Percentiles rank a stretch among this genome's conserved stretches.
These are phyloP conservation scores for Cucumis hystrix DNA, from an alignment of 306 rosid species.

Conservation along the genomic window DNA sequence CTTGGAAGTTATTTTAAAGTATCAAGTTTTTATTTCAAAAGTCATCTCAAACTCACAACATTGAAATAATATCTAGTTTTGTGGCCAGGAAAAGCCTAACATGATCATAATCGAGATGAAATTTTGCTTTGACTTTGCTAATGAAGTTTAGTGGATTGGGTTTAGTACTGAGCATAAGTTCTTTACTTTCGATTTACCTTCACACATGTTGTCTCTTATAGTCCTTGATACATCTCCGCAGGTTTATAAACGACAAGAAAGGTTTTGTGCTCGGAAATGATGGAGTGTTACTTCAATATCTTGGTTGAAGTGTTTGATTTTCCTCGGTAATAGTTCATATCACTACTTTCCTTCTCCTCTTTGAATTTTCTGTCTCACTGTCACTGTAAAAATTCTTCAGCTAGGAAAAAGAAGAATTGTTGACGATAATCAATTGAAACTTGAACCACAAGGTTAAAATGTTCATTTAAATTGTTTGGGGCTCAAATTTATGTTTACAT, in stretches of 20 bases:
- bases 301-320: conserved; percentile 41
- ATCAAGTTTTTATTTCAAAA: not conserved
- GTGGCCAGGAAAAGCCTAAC: not conserved
- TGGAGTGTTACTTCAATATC: conserved; percentile 92
- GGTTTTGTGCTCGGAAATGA: conserved; percentile 96
- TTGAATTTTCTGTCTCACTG: not conserved
- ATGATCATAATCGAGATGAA: not conserved
- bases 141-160: not conserved
- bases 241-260: conserved; percentile 69
- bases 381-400: not conserved
- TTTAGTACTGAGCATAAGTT: not conserved
- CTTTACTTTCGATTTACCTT: not conserved
- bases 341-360: not conserved
- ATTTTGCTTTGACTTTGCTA: not conserved
- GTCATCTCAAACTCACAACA: not conserved
- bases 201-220: not conserved
- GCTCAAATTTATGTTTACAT: not conserved
- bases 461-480: not conserved
- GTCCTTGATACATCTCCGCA: conserved; percentile 17
- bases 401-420: not conserved
- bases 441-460: not conserved
- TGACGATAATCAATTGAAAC: not conserved
- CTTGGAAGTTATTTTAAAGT: not conserved
- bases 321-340: conserved; percentile 26
- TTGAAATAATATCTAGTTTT: not conserved